phyloP scores from a whole-genome alignment of 192 early-diverging fungal species.

The Mortierella claussenii region DNA sequence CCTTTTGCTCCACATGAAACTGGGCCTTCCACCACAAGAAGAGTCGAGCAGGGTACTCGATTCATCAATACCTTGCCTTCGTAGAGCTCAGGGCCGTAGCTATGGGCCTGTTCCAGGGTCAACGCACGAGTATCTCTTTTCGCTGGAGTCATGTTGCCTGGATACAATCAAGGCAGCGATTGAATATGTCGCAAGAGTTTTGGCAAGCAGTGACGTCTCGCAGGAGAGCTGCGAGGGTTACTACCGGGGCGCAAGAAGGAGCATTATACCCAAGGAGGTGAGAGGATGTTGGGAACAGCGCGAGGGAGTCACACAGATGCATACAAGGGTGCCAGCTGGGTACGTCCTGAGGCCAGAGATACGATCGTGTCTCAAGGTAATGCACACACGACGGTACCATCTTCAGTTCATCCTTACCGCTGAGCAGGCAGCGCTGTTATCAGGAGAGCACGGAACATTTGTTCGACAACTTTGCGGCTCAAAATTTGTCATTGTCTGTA shows the following conservation, averaged over 20 bases:
- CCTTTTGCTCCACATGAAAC: neutral
- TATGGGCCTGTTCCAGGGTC: conserved; percentile 5
- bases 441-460: neutral
- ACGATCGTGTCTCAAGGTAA: neutral
- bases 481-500: neutral
- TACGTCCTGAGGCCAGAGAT: conserved; percentile 29
- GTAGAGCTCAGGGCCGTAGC: neutral
- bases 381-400: conserved; percentile 2
- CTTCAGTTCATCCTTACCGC: conserved; percentile 6
- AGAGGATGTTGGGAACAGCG: neutral
- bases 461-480: neutral
- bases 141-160: conserved; percentile 16
- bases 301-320: neutral
- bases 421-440: neutral
- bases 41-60: too few species aligned
- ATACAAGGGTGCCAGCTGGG: conserved; percentile 1
- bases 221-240: neutral
- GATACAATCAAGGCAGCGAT: conserved; percentile 7
- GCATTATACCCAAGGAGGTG: conserved; percentile 13
- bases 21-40: neutral
- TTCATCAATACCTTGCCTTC: conserved; percentile 12
- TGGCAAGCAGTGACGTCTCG: neutral
- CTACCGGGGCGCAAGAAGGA: conserved; percentile 25
- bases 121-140: conserved; percentile 15
- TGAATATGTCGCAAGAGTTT: neutral